Evolutionary conservation across 2,329 filamentous ascomycete genomes (phyloP).

Genomic region (Biscogniauxia marginata): DNA sequence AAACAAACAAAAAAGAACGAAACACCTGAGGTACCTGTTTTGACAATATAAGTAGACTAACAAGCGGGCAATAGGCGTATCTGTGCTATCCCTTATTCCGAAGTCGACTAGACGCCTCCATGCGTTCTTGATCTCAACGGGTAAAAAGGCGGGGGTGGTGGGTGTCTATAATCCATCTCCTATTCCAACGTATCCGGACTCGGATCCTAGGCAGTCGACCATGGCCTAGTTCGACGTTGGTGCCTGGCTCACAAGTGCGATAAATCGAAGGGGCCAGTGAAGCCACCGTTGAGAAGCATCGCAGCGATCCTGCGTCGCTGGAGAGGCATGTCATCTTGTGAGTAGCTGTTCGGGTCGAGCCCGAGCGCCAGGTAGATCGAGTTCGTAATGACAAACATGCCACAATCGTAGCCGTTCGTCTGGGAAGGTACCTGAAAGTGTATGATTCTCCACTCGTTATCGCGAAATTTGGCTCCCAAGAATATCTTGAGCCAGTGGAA

Average conservation of each 20-base stretch:
- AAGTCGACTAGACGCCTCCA: too few relatives aligned
- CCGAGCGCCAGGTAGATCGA: slow-evolving; percentile 61
- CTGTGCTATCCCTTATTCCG: background rate
- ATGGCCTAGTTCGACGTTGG: too few relatives aligned
- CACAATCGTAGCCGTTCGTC: slow-evolving; percentile 70
- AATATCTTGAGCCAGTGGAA: slow-evolving; percentile 58
- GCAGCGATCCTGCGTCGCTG: slow-evolving; percentile 64
- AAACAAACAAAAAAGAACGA: too few relatives aligned
- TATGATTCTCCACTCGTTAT: slow-evolving; percentile 59
- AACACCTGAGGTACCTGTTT: too few relatives aligned
- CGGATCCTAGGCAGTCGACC: background rate
- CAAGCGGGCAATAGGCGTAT: too few relatives aligned
- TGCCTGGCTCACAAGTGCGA: slow-evolving; percentile 6
- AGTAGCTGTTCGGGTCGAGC: slow-evolving; percentile 50
- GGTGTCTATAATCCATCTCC: too few relatives aligned
- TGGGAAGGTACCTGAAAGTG: slow-evolving; percentile 55
- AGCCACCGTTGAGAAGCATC: slow-evolving; percentile 66
- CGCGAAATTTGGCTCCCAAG: slow-evolving; percentile 51
- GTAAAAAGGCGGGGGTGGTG: too few relatives aligned
- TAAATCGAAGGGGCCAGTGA: slow-evolving; percentile 58
- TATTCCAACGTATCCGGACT: background rate
- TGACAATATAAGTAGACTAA: too few relatives aligned
- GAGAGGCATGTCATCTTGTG: slow-evolving; percentile 52
- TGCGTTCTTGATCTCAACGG: too few relatives aligned
- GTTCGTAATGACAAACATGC: slow-evolving; percentile 75